Percentiles rank a stretch among this genome's conserved stretches.
These are phyloP conservation scores for Nymphaea colorata DNA, from an alignment of 164 flowering plant species.

Conservation along the genomic window DNA sequence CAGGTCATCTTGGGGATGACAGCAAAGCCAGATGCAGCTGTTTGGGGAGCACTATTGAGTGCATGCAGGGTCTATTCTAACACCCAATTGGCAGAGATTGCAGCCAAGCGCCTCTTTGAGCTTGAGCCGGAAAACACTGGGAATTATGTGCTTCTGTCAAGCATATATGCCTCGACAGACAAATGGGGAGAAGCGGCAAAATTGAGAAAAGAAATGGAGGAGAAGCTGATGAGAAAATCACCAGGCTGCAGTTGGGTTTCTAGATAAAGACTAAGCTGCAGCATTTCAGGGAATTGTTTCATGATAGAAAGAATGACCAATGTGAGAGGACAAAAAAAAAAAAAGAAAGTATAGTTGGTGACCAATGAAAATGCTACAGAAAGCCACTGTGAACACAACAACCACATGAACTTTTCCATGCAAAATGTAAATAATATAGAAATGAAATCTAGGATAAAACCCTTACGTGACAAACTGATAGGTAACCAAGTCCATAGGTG, in stretches of 20 bases:
- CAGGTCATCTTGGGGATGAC: slow-evolving; percentile 12
- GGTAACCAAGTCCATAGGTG: too few species aligned
- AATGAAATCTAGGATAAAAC: neutral
- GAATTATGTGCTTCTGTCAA: slow-evolving; percentile 32
- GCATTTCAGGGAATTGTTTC: neutral
- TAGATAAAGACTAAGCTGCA: neutral
- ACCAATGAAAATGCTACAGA: too few species aligned
- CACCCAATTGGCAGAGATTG: slow-evolving; percentile 29
- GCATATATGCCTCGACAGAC: slow-evolving; percentile 22
- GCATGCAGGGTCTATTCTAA: slow-evolving; percentile 29
- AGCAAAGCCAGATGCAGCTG: slow-evolving; percentile 19
- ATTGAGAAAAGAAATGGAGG: slow-evolving; percentile 22
- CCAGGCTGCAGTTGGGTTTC: slow-evolving; percentile 35
- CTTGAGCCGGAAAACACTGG: slow-evolving; percentile 40
- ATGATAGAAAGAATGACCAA: neutral
- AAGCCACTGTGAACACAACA: neutral
- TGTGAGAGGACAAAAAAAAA: neutral
- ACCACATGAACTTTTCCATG: neutral
- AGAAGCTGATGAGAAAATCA: slow-evolving; percentile 19
- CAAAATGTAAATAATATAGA: neutral
- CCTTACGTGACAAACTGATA: neutral
- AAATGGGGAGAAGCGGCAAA: slow-evolving; percentile 31
- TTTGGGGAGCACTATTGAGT: slow-evolving; percentile 33
- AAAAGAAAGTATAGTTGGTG: too few species aligned
- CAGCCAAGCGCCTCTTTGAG: slow-evolving; percentile 27